Evolutionary conservation across 306 rosid genomes (phyloP), one percentile per base, ranked within the genome.

Genomic region (Arachis stenosperma): DNA sequence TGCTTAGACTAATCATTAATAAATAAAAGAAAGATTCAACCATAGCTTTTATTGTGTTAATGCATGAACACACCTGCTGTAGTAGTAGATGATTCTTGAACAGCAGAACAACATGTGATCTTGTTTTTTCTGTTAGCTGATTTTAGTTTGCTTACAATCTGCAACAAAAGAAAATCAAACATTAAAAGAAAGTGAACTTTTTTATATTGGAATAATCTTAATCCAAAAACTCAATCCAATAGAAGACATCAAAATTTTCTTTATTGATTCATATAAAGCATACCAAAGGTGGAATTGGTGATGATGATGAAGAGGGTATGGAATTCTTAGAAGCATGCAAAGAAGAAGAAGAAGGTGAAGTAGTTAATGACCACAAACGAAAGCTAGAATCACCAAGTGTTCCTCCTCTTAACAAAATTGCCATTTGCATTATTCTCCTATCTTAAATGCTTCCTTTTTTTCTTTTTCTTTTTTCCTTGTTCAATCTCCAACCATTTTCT

Each of bases 41-140:
- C 47, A 11, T 44, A 33, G 68, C 10, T 61, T 59, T 30, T 8
- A 39, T 71, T 59, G 41, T 47, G 51, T 48, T 52, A 53, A 15
- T 79, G 53, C 43, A 74, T 64, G 76, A 67, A 79, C 83, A 76
- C 61, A 87, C 97, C 85, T 63, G 93, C 67, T 68, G 88, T 84
- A 55, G 80, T 84, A 63, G 92, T 76, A 63, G 98, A 84, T 8
- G 98, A 87, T 85, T 94, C 96, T 79, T 89, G 97, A 80, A 91
- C 85, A 57, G 98, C 87, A 61, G 90, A 89, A 77, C 96, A 89
- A 77, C 96, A 91, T 73, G 81, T 83, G 13, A 89, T 69, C 71
- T 13, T 77, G 82, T 51, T 70, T 82, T 51, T 69, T 82, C 77
- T 82, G 80, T 78, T 82, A 9, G 48, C 27, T 3, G 72, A 71